Percentiles rank a stretch among this genome's conserved stretches.
phyloP scores from a whole-genome alignment of 176 grass and related monocot genomes.

The Carex parvula region DNA sequence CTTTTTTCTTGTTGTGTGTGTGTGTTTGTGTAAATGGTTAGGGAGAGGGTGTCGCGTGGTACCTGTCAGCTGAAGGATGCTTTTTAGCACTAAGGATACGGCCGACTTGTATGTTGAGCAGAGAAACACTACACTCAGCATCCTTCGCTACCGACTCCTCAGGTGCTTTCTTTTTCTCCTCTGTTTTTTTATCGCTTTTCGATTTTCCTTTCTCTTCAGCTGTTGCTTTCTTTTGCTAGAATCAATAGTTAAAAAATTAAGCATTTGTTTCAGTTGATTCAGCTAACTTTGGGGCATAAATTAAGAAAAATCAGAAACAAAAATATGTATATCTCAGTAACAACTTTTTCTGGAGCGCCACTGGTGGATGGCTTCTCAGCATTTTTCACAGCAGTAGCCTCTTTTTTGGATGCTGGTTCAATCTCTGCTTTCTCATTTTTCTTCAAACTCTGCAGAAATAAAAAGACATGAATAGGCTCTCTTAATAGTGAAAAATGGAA shows the following conservation, averaged over 20 bases:
- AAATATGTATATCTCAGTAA: slow-evolving; percentile 34
- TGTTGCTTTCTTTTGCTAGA: slow-evolving; percentile 38
- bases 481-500: slow-evolving; percentile 12
- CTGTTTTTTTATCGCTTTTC: slow-evolving; percentile 45
- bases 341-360: slow-evolving; percentile 39
- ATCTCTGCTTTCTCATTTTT: slow-evolving; percentile 58
- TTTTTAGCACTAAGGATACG: slow-evolving; percentile 85
- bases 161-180: slow-evolving; percentile 64
- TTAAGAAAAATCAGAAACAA: not conserved
- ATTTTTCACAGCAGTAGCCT: slow-evolving; percentile 39
- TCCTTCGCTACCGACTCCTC: slow-evolving; percentile 64
- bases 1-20: not conserved
- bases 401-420: slow-evolving; percentile 54
- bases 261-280: slow-evolving; percentile 15
- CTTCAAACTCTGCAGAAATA: slow-evolving; percentile 37
- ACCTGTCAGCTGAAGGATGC: slow-evolving; percentile 99
- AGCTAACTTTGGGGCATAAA: slow-evolving; percentile 8
- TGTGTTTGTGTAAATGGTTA: not conserved
- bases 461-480: not conserved
- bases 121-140: slow-evolving; percentile 63
- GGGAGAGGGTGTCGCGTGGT: not conserved
- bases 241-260: slow-evolving; percentile 6
- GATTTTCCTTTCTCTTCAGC: slow-evolving; percentile 43
- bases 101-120: slow-evolving; percentile 92
- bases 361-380: slow-evolving; percentile 40